Base-by-base conservation (phyloP, 1,139 yeast species). In the Citeromyces siamensis region DNA sequence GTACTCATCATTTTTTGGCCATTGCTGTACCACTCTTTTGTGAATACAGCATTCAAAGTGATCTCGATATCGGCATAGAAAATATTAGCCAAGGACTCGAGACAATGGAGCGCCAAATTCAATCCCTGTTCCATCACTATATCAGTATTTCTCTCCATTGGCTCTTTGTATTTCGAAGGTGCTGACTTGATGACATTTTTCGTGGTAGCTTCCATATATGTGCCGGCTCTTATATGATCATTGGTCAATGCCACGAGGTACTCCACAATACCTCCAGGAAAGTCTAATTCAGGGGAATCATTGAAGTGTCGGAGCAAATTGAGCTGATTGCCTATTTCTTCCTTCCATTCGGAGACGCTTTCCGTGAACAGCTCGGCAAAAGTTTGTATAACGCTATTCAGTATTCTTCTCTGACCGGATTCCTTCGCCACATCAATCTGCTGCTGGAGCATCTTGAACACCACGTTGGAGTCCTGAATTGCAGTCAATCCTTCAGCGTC, bases 351-450 rank as follows among this genome's bases (percentile, higher is more conserved):
- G 17, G 59, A 57, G 42, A 82, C 84, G 42, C 95, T 64, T 37
- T 65, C 60, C 36, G 69, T 61, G 43, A 85, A 64, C 37, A 83
- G 64, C 9, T 59, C 61, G 19, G 82, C 71, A 68, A 90, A 83
- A 42, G 80, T 77, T 40, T 72, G 78, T 22, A 86, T 73, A 10
- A 85, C 94, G n/a, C 93, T 93, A 7, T 79, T 77, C 34, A 85
- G 63, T 22, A 86, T 82, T 44, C 79, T 71, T 8, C 90, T 85
- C 53, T 83, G 88, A 2, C 86, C 85, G 2, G 94, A 77, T 31
- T 81, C 90, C 0, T 90, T 85, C 0, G 95, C 94, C 8, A 83
- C 93, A 46, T 83, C 94, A n/a, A 86, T 80, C 53, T 86, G 95
- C 52, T 85, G 95, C 23, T 81, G 79, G 42, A 86, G 73, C 77